Evolutionary conservation across 1,284 basidiomycete species (phyloP).

Genomic region (Mycena citricolor): DNA sequence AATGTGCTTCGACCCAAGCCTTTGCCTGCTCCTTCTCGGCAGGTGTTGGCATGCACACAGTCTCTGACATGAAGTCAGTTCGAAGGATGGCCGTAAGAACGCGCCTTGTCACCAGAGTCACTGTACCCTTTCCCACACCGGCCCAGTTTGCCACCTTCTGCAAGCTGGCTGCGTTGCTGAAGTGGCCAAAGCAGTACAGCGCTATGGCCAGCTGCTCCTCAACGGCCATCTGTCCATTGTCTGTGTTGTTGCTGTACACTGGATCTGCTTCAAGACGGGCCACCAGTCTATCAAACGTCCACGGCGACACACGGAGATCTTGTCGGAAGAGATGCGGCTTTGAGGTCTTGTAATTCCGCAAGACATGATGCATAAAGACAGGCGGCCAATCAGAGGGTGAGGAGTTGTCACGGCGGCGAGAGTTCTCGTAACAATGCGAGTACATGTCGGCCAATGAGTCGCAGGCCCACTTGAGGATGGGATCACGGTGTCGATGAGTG

Average conservation of each 20-base stretch:
- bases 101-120: constrained; percentile 27
- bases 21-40: constrained; percentile 28
- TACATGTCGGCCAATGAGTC: constrained; percentile 5
- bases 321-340: constrained; percentile 8
- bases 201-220: constrained; percentile 34
- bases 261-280: constrained; percentile 1
- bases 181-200: constrained; percentile 35
- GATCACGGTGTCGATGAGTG: not conserved
- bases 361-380: constrained; percentile 6
- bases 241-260: constrained; percentile 11
- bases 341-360: constrained; percentile 1
- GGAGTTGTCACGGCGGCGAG: constrained; percentile 1
- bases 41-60: constrained; percentile 12
- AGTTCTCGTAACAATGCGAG: constrained; percentile 4
- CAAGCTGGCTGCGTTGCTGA: constrained; percentile 33
- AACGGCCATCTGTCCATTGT: constrained; percentile 23
- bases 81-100: constrained; percentile 23
- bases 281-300: constrained; percentile 13
- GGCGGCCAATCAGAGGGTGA: constrained; percentile 6
- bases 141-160: constrained; percentile 30
- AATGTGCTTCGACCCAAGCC: constrained; percentile 32
- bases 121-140: constrained; percentile 33
- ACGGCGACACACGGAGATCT: constrained; percentile 10
- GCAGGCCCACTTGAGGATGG: constrained; percentile 4
- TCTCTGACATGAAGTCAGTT: constrained; percentile 5